Evolutionary conservation across 306 rosid genomes (phyloP).

Genomic region (Senna tora): DNA sequence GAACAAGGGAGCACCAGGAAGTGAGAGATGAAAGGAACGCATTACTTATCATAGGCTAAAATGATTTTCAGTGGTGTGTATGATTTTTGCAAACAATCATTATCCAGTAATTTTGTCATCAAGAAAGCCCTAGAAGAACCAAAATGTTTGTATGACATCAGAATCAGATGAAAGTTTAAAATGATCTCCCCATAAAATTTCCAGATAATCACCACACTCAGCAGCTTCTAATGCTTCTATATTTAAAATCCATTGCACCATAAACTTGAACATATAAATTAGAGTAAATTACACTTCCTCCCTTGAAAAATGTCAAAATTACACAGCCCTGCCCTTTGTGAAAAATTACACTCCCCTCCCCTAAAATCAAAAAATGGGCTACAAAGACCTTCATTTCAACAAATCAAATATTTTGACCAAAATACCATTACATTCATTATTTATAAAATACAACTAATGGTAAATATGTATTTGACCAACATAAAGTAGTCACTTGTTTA

Average conservation of each 20-base stretch:
- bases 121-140: conserved; percentile 25
- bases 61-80: neutral
- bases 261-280: conserved; percentile 24
- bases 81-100: neutral
- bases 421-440: too few relatives aligned
- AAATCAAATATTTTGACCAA: too few relatives aligned
- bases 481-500: too few relatives aligned
- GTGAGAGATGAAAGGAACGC: conserved; percentile 11
- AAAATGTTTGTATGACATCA: conserved; percentile 23
- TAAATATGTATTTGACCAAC: too few relatives aligned
- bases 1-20: conserved; percentile 19
- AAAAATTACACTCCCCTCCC: too few relatives aligned
- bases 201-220: neutral
- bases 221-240: neutral
- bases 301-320: too few relatives aligned
- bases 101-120: conserved; percentile 13
- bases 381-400: too few relatives aligned
- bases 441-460: too few relatives aligned
- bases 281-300: neutral
- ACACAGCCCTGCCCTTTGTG: too few relatives aligned
- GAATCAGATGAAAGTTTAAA: conserved; percentile 32
- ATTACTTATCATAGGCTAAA: conserved; percentile 16
- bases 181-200: conserved; percentile 18
- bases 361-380: too few relatives aligned
- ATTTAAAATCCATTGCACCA: conserved; percentile 22